phyloP scores from a whole-genome alignment of 2,329 filamentous ascomycete genomes.

The Microdochium trichocladiopsis region DNA sequence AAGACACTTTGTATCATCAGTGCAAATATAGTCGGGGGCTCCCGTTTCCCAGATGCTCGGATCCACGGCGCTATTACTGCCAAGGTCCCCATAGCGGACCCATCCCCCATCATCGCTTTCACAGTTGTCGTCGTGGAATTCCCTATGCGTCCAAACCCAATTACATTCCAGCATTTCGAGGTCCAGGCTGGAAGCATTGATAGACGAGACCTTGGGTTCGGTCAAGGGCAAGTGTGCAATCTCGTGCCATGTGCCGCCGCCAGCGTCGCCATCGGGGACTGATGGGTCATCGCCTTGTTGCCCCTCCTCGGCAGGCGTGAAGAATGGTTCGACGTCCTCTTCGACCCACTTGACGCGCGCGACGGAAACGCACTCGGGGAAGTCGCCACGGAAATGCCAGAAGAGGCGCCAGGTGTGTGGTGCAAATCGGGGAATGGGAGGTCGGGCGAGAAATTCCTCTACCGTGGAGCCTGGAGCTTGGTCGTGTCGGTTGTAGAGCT shows the following conservation, averaged over 20 bases:
- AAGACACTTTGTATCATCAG: slow-evolving; percentile 14
- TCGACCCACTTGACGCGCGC: too few species aligned
- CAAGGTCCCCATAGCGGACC: neutral
- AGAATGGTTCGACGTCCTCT: too few species aligned
- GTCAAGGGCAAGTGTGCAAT: slow-evolving; percentile 17
- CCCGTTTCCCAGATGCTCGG: neutral
- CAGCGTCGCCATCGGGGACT: neutral
- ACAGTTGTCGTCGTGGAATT: too few species aligned
- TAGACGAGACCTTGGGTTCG: slow-evolving; percentile 18
- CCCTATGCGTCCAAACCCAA: slow-evolving; percentile 14
- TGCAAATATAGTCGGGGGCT: too few species aligned
- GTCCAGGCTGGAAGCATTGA: slow-evolving; percentile 11
- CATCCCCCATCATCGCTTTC: slow-evolving; percentile 1
- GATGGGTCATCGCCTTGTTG: neutral
- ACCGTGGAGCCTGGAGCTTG: too few species aligned
- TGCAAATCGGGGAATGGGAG: too few species aligned
- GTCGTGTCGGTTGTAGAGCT: too few species aligned
- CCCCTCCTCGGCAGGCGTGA: neutral
- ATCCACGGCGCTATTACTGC: neutral
- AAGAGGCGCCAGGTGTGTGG: too few species aligned
- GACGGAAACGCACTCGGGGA: too few species aligned
- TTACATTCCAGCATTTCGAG: slow-evolving; percentile 14
- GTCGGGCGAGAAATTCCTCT: too few species aligned
- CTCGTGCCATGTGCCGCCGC: slow-evolving; percentile 14
- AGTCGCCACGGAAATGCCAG: too few species aligned